A percentile compares a stretch with the other conserved stretches of the same genome.
Conservation (phyloP, 1,284 basidiomycete species). For the Wallemia ichthyophaga region DNA sequence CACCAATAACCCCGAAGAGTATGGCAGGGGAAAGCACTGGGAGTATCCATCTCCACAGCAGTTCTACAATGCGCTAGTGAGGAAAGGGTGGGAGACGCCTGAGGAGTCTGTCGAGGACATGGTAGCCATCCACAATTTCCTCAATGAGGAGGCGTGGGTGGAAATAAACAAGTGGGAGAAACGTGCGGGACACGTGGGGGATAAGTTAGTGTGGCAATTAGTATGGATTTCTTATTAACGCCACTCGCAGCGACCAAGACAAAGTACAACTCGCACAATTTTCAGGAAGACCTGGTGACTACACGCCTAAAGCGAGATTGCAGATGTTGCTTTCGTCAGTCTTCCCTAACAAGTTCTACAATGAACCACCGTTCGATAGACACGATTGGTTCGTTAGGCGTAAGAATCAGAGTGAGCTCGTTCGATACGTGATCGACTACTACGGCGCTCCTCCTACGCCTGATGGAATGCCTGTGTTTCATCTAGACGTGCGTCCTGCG, state of each 20-base stretch:
- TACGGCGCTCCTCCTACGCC: slow-evolving; percentile 59
- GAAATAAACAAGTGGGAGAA: slow-evolving; percentile 87
- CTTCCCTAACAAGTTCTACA: slow-evolving; percentile 58
- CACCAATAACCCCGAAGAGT: slow-evolving; percentile 13
- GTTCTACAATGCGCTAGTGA: slow-evolving; percentile 85
- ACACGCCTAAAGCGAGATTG: slow-evolving; percentile 48
- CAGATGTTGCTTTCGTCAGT: slow-evolving; percentile 59
- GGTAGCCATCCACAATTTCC: slow-evolving; percentile 92
- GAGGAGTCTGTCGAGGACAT: slow-evolving; percentile 89
- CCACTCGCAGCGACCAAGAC: slow-evolving; percentile 13
- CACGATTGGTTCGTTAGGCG: slow-evolving; percentile 90
- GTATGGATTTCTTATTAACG: not conserved
- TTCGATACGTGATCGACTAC: slow-evolving; percentile 89
- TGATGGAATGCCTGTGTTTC: slow-evolving; percentile 69
- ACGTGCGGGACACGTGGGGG: slow-evolving; percentile 25
- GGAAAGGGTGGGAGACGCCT: slow-evolving; percentile 94
- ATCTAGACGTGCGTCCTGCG: slow-evolving; percentile 35
- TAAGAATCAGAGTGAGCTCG: slow-evolving; percentile 31
- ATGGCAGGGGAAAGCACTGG: slow-evolving; percentile 26
- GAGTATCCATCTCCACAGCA: slow-evolving; percentile 97
- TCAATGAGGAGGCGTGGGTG: slow-evolving; percentile 89
- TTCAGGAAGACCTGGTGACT: slow-evolving; percentile 63
- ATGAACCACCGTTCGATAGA: slow-evolving; percentile 83
- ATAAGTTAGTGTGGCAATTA: slow-evolving; percentile 4
- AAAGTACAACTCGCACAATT: slow-evolving; percentile 43